These are phyloP conservation scores for Phytomonas sp. DNA, from an alignment of 208 protist species.

Conservation along the genomic window DNA sequence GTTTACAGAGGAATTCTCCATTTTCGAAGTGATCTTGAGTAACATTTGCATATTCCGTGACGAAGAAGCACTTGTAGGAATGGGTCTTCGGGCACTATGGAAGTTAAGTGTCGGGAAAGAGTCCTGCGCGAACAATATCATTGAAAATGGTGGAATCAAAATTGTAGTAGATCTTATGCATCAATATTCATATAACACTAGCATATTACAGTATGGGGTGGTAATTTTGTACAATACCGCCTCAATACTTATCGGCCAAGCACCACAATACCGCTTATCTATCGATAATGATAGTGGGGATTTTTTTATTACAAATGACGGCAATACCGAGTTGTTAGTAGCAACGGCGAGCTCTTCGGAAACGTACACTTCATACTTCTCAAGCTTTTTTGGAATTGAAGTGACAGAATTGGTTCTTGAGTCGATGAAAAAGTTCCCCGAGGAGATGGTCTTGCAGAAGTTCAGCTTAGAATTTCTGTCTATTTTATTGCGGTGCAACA, in stretches of 20 bases:
- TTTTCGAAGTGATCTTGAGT: conserved; percentile 32
- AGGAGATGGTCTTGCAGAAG: conserved; percentile 72
- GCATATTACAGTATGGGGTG: conserved; percentile 53
- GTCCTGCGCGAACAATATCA: conserved; percentile 26
- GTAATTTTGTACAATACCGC: conserved; percentile 64
- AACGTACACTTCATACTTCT: conserved; percentile 22
- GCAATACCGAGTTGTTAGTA: conserved; percentile 22
- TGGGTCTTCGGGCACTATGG: conserved; percentile 72
- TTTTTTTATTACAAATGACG: neutral
- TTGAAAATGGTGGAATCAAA: conserved; percentile 32
- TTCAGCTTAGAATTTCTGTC: conserved; percentile 76
- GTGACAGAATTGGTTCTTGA: conserved; percentile 37
- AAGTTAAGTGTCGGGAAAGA: conserved; percentile 66
- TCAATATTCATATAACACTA: conserved; percentile 42
- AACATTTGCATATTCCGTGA: conserved; percentile 45
- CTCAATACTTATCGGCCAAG: neutral
- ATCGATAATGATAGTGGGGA: neutral
- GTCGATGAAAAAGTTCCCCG: conserved; percentile 39
- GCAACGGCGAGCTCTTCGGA: neutral
- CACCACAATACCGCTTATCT: neutral
- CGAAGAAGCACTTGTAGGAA: conserved; percentile 39
- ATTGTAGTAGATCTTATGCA: conserved; percentile 57
- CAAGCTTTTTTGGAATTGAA: conserved; percentile 25
- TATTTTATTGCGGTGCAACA: conserved; percentile 31
- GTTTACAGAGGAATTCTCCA: neutral